Percentiles rank a stretch among this genome's conserved stretches.
Conservation (phyloP, 1,139 yeast genomes). For the Yamadazyma blattariae region DNA sequence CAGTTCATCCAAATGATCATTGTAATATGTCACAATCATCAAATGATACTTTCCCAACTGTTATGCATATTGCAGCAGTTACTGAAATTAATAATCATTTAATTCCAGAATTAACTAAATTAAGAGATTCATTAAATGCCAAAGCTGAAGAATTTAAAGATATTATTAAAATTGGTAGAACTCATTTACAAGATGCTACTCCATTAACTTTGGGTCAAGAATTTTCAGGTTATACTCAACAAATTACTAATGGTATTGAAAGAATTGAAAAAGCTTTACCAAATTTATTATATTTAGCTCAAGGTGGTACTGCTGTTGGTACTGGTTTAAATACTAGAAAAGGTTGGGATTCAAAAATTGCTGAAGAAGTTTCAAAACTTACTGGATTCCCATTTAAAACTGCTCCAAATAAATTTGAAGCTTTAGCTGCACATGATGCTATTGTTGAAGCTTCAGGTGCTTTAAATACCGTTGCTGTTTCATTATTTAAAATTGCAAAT, state of each 20-base stretch:
- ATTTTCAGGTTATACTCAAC: conserved; percentile 94
- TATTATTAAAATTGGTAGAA: conserved; percentile 97
- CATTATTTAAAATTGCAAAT: conserved; percentile 93
- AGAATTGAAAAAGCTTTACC: conserved; percentile 79
- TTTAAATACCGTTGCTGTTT: conserved; percentile 88
- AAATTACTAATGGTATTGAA: conserved; percentile 83
- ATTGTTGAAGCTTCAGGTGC: conserved; percentile 98
- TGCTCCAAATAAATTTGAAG: conserved; percentile 98
- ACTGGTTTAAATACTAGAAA: conserved; percentile 92
- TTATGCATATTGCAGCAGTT: conserved; percentile 98
- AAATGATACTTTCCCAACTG: conserved; percentile 98
- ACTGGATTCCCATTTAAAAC: conserved; percentile 88
- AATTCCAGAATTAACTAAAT: conserved; percentile 73
- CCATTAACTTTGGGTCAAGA: conserved; percentile 98
- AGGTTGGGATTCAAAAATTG: conserved; percentile 85
- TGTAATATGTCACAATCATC: conserved; percentile 98
- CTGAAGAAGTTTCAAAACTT: conserved; percentile 72
- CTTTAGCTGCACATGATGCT: conserved; percentile 98
- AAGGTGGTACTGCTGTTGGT: conserved; percentile 99
- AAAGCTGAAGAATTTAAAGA: conserved; percentile 81
- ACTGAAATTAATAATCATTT: conserved; percentile 74
- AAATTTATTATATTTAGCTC: conserved; percentile 80
- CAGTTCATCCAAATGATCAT: conserved; percentile 98
- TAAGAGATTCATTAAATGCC: conserved; percentile 71
- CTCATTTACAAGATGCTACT: conserved; percentile 98